These are phyloP conservation scores for Aspergillus felis DNA, from an alignment of 2,329 filamentous ascomycete genomes.

Conservation along the genomic window DNA sequence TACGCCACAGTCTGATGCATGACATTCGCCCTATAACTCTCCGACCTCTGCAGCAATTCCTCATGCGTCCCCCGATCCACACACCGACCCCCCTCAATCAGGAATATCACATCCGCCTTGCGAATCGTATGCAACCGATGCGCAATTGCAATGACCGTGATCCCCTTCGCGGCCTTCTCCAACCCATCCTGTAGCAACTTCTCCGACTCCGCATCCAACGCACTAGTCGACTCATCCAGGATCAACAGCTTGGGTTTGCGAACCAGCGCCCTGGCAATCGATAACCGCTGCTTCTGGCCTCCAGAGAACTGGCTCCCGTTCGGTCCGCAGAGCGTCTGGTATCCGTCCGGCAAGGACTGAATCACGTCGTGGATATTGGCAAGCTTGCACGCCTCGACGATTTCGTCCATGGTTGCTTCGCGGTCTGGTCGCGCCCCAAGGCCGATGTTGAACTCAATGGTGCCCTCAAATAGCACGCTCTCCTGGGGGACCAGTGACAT, in stretches of 20 bases:
- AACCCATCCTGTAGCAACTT: constrained; percentile 44
- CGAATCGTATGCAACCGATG: constrained; percentile 49
- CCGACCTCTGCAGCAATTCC: constrained; percentile 51
- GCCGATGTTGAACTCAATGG: constrained; percentile 44
- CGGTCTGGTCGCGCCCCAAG: constrained; percentile 49
- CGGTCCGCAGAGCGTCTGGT: constrained; percentile 57
- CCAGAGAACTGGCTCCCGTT: constrained; percentile 55
- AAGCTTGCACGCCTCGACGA: constrained; percentile 62
- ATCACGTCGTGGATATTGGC: constrained; percentile 71
- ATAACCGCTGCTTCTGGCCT: constrained; percentile 56
- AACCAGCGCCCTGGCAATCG: constrained; percentile 56
- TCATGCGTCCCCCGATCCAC: constrained; percentile 61
- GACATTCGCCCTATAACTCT: constrained; percentile 39
- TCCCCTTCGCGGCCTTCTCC: constrained; percentile 29
- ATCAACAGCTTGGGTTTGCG: constrained; percentile 53
- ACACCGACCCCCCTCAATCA: constrained; percentile 65
- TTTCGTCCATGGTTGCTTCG: constrained; percentile 56
- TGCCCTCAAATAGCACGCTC: constrained; percentile 47
- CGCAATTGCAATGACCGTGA: constrained; percentile 42
- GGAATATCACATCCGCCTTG: constrained; percentile 74
- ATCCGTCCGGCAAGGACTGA: constrained; percentile 58
- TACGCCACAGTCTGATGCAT: constrained; percentile 34
- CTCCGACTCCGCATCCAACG: constrained; percentile 54
- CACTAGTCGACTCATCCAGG: constrained; percentile 60
- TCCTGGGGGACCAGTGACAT: constrained; percentile 49